phyloP scores from a whole-genome alignment of 148 eudicot species.

The Spergularia bocconei region DNA sequence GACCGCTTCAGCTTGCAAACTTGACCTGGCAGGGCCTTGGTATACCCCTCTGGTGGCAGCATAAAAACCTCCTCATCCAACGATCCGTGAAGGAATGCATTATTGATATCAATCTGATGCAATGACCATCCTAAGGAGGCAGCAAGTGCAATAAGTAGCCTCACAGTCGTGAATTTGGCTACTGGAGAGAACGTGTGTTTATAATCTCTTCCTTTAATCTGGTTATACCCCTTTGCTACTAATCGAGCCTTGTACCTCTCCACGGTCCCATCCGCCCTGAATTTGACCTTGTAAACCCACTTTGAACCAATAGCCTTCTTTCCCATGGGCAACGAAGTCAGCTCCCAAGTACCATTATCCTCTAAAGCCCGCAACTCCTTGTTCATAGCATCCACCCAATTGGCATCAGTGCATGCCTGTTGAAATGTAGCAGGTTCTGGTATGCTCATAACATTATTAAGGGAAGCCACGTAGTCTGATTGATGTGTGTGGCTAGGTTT shows the following conservation, averaged over 20 bases:
- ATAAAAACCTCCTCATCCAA: not conserved
- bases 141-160: not conserved
- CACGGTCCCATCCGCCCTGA: not conserved
- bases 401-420: not conserved
- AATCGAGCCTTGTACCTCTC: not conserved
- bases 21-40: not conserved
- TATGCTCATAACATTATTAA: not conserved
- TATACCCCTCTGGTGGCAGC: not conserved
- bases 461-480: not conserved
- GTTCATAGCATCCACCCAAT: not conserved
- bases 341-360: not conserved
- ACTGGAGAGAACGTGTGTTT: not conserved
- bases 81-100: not conserved
- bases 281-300: not conserved
- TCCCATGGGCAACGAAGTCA: not conserved
- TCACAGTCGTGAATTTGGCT: not conserved
- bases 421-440: not conserved
- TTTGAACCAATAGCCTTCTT: not conserved
- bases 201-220: not conserved
- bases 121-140: not conserved
- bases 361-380: not conserved
- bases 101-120: not conserved
- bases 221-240: not conserved
- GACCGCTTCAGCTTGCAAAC: not conserved
- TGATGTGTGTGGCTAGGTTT: not conserved